Evolutionary conservation across 371 early-diverging fungal genomes (phyloP).

Genomic region (Nematocida parisii): DNA sequence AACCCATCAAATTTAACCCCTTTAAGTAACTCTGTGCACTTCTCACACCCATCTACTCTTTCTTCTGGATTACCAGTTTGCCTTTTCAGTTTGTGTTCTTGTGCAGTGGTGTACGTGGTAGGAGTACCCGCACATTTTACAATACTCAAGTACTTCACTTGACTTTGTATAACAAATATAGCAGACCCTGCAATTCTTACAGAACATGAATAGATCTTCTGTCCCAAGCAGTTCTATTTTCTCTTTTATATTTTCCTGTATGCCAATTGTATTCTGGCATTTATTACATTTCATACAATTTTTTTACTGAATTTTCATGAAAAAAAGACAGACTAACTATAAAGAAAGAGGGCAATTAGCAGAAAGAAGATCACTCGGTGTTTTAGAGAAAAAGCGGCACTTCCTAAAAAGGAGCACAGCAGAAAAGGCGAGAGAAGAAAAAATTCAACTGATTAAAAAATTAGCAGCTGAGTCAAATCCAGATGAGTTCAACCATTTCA

Average conservation of each 20-base stretch:
- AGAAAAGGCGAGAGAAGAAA: slow-evolving; percentile 43
- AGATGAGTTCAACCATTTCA: slow-evolving; percentile 63
- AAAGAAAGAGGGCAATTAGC: slow-evolving; percentile 51
- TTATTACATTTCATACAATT: slow-evolving; percentile 55
- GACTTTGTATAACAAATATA: slow-evolving; percentile 27
- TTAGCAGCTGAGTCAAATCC: slow-evolving; percentile 53
- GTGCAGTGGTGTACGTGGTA: not conserved
- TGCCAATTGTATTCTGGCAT: slow-evolving; percentile 27
- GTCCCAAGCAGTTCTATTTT: slow-evolving; percentile 32
- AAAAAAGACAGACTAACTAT: slow-evolving; percentile 53
- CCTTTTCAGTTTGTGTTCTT: not conserved
- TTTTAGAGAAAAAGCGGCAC: slow-evolving; percentile 62
- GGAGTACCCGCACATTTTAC: not conserved
- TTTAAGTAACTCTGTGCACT: not conserved
- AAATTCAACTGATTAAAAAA: slow-evolving; percentile 55
- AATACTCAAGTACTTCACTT: not conserved
- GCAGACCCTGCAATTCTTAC: slow-evolving; percentile 36
- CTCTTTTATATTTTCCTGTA: slow-evolving; percentile 29
- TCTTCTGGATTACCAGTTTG: not conserved
- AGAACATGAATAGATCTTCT: slow-evolving; percentile 15
- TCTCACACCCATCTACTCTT: not conserved
- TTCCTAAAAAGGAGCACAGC: slow-evolving; percentile 22
- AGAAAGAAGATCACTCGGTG: slow-evolving; percentile 50
- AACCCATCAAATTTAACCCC: not conserved
- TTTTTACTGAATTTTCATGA: slow-evolving; percentile 49